Evolutionary conservation across 2,329 filamentous ascomycete genomes (phyloP).

Genomic region (Sclerotinia glacialis): DNA sequence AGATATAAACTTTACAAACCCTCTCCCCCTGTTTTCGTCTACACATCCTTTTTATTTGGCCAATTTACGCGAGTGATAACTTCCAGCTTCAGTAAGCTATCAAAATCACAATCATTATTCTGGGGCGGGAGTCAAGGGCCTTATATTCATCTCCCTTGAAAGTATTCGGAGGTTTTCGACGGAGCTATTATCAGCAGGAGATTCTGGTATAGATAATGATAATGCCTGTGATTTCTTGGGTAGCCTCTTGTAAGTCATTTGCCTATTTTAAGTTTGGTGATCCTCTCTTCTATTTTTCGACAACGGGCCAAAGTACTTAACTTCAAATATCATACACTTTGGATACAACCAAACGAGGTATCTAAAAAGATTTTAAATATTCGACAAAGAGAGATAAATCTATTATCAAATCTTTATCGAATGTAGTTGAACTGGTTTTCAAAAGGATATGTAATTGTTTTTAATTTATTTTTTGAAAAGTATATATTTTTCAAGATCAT

Average conservation of each 20-base stretch:
- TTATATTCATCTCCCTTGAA: background rate
- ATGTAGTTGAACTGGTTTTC: too few relatives aligned
- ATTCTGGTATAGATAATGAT: background rate
- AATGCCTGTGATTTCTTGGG: background rate
- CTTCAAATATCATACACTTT: too few relatives aligned
- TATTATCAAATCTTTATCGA: too few relatives aligned
- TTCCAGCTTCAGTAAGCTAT: background rate
- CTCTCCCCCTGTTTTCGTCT: background rate
- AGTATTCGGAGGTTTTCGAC: background rate
- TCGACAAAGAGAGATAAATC: too few relatives aligned
- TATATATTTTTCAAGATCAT: too few relatives aligned
- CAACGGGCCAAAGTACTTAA: too few relatives aligned
- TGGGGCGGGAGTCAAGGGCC: background rate
- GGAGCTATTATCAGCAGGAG: background rate
- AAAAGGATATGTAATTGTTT: too few relatives aligned
- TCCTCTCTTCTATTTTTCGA: background rate
- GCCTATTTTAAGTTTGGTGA: background rate
- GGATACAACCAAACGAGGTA: too few relatives aligned
- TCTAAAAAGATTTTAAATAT: too few relatives aligned
- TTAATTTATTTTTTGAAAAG: too few relatives aligned
- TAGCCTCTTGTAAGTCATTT: background rate
- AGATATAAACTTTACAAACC: background rate
- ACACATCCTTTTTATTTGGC: background rate
- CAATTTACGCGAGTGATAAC: background rate
- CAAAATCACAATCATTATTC: background rate